Conservation (phyloP, 257 asterid genomes). For the Nicotiana obtusifolia region DNA sequence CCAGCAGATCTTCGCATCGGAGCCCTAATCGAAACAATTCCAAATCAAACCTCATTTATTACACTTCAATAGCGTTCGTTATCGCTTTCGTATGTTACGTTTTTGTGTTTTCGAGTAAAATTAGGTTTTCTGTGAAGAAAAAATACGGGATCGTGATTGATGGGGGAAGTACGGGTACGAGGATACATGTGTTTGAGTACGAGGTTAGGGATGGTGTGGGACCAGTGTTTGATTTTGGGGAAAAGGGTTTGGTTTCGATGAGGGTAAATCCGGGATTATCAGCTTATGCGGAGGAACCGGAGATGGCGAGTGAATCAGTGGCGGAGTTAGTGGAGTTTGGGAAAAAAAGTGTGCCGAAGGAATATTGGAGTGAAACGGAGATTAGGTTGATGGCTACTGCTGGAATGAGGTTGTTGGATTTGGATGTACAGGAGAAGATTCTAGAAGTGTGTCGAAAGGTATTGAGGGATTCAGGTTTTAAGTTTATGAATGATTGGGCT, state of each 20-base stretch:
- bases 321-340: constrained; percentile 76
- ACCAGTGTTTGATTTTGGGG: constrained; percentile 60
- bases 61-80: constrained; percentile 28
- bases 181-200: constrained; percentile 82
- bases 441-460: constrained; percentile 64
- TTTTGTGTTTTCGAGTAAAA: constrained; percentile 35
- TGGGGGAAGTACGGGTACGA: constrained; percentile 98
- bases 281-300: constrained; percentile 55
- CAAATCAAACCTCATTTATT: constrained; percentile 37
- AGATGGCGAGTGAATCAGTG: constrained; percentile 44
- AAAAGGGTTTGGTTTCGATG: constrained; percentile 64
- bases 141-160: constrained; percentile 78
- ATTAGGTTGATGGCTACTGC: constrained; percentile 92
- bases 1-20: constrained; percentile 49
- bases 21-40: constrained; percentile 31
- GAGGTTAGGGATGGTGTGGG: constrained; percentile 47
- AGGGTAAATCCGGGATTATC: constrained; percentile 91
- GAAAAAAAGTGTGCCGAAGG: constrained; percentile 62
- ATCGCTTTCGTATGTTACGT: constrained; percentile 44
- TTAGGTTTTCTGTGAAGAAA: constrained; percentile 10
- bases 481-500: constrained; percentile 82
- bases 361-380: constrained; percentile 63
- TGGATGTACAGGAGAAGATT: constrained; percentile 57
- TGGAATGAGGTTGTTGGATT: constrained; percentile 78
- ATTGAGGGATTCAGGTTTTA: constrained; percentile 62